Percentiles rank a stretch among this genome's conserved stretches.
These are phyloP conservation scores for Cadophora sp. DNA, from an alignment of 2,329 filamentous ascomycete species.

Conservation along the genomic window DNA sequence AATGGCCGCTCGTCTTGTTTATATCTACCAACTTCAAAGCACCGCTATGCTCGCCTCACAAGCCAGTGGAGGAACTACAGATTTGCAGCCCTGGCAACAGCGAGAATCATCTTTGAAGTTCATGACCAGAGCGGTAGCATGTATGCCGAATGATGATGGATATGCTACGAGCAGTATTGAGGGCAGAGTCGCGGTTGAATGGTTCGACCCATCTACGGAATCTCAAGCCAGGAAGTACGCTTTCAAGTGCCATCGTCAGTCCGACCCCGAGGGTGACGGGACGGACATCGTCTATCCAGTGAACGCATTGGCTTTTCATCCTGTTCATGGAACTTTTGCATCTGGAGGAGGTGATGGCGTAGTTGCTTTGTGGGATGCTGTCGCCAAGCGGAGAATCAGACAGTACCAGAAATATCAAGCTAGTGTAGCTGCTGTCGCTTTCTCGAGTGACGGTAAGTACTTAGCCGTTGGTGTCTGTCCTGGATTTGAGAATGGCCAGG, in stretches of 20 bases:
- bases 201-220: conserved; percentile 90
- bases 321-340: conserved; percentile 69
- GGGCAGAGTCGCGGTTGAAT: conserved; percentile 94
- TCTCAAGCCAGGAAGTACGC: conserved; percentile 95
- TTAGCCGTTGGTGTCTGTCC: conserved; percentile 72
- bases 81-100: conserved; percentile 85
- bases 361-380: conserved; percentile 75
- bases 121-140: conserved; percentile 89
- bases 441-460: conserved; percentile 68
- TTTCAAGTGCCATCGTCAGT: conserved; percentile 96
- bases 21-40: conserved; percentile 87
- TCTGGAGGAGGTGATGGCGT: conserved; percentile 76
- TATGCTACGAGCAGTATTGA: conserved; percentile 95
- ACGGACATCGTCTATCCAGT: conserved; percentile 76
- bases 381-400: conserved; percentile 72
- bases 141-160: conserved; percentile 95
- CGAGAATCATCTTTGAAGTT: conserved; percentile 95
- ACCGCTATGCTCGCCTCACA: conserved; percentile 64
- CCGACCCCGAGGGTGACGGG: conserved; percentile 61
- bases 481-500: conserved; percentile 74
- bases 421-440: conserved; percentile 68
- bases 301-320: conserved; percentile 74
- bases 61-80: conserved; percentile 50
- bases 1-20: conserved; percentile 91
- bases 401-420: conserved; percentile 71